These are phyloP conservation scores for Gossypium laxum DNA, from an alignment of 441 rosid genomes.

Conservation along the genomic window DNA sequence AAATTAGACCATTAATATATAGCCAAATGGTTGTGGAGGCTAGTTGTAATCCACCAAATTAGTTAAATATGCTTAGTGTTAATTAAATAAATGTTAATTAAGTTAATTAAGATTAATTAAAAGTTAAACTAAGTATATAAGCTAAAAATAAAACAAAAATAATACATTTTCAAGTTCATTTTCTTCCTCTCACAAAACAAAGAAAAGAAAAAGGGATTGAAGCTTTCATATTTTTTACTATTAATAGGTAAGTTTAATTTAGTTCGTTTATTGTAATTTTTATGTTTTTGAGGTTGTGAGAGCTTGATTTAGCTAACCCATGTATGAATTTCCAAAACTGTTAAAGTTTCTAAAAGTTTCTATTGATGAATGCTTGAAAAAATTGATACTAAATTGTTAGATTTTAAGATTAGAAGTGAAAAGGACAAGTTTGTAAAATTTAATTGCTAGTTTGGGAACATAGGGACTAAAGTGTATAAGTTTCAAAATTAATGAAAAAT, in stretches of 20 bases:
- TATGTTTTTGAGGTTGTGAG: not conserved
- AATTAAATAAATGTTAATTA: not conserved
- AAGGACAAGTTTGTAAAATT: no score
- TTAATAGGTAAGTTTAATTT: not conserved
- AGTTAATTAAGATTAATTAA: not conserved
- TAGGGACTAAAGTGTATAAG: no score
- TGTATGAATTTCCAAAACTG: not conserved
- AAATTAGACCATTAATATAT: not conserved
- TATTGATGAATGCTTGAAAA: no score
- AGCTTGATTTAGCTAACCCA: no score
- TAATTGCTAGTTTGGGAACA: no score
- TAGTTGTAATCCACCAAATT: not conserved
- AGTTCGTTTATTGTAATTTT: no score
- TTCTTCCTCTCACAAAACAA: no score
- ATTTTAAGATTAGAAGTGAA: no score
- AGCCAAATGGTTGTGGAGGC: not conserved
- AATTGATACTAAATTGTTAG: no score
- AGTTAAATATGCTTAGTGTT: no score
- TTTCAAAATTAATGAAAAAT: no score
- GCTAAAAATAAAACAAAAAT: not conserved
- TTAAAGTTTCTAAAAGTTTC: no score
- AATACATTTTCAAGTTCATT: not conserved
- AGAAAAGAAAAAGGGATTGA: not conserved
- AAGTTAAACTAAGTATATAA: not conserved
- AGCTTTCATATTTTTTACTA: not conserved